Conservation (phyloP, 2,329 filamentous ascomycete species). For the Stemphylium beticola region DNA sequence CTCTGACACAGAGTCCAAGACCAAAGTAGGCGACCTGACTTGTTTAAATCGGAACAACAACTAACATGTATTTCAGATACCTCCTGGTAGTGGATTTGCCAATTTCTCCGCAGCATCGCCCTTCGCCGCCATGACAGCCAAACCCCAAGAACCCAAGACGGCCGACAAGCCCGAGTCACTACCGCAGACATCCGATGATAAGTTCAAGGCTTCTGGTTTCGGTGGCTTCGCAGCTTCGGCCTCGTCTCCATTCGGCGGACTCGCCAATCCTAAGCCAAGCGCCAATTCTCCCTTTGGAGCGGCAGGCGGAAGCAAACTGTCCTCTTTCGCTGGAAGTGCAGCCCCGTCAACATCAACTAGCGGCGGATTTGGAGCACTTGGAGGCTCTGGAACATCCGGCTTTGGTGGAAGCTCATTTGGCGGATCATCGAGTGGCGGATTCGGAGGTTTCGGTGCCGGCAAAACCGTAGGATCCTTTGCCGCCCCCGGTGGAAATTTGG, state of each 20-base stretch:
- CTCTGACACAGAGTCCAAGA: slow-evolving; percentile 25
- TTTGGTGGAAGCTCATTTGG: slow-evolving; percentile 51
- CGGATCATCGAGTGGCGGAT: slow-evolving; percentile 47
- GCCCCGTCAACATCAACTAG: slow-evolving; percentile 23
- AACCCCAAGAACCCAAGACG: slow-evolving; percentile 38
- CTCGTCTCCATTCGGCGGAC: slow-evolving; percentile 46
- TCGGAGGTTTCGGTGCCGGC: slow-evolving; percentile 32
- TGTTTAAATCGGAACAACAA: neutral
- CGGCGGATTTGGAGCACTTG: slow-evolving; percentile 45
- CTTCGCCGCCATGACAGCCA: slow-evolving; percentile 53
- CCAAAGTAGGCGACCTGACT: slow-evolving; percentile 28
- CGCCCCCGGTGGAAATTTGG: slow-evolving; percentile 58
- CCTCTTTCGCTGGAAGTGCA: slow-evolving; percentile 33
- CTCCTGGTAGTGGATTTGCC: slow-evolving; percentile 51
- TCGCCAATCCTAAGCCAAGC: slow-evolving; percentile 20
- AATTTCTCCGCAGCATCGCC: slow-evolving; percentile 56
- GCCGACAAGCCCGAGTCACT: slow-evolving; percentile 26
- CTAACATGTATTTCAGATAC: slow-evolving; percentile 35
- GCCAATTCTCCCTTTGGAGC: slow-evolving; percentile 48
- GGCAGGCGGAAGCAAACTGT: slow-evolving; percentile 30
- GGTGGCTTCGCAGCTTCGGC: slow-evolving; percentile 50
- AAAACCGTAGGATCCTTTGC: slow-evolving; percentile 71
- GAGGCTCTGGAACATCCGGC: slow-evolving; percentile 39
- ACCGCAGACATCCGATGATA: slow-evolving; percentile 51
- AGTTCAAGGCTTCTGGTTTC: slow-evolving; percentile 61